Evolutionary conservation across 148 eudicot species (phyloP), one percentile per base, ranked within the genome.

Genomic region (Spergularia marina): DNA sequence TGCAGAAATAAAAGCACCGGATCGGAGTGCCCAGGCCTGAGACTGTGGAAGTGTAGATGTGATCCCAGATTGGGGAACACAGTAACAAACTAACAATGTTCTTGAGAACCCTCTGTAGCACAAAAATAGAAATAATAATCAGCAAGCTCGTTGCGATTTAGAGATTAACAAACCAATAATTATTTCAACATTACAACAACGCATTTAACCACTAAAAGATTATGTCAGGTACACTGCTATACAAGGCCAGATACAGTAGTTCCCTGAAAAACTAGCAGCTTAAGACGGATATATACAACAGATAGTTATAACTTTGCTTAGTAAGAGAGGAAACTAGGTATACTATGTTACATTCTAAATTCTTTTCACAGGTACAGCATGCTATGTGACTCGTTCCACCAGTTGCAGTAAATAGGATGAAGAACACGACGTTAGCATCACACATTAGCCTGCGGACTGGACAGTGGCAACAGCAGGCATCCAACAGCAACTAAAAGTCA

Each of bases 271-370:
- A 44, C 7, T 6, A 44, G 8, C 49, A 5, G 10, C 49, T 44
- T 44, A 44, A 44, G 47, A 15, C 3, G 18, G 34, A 68, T 6
- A 44, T 15, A 68, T 23, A 68, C 72, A 21, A 7, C 39, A 21
- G 18, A 49, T 68, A 68, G 21, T 13, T 68, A 54, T 34, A 14
- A 67, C 13, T 8, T 64, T 36, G 5, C 14, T 0, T 12, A 17
- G 54, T 44, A 39, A 0, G 49, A 44, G 49, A 44, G 49, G 9
- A 44, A 5, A 65, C 6, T 40, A 41, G 53, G 1, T 12, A 47
- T 17, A 16, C 36, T 69, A 69, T 53, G 59, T 53, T 69, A 69
- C 72, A 69, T 53, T 69, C 72, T 51, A 69, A 57, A 21, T 68
- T n/a, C 58, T 52, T 52, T n/a, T 58, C 12, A 52, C 25, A 47